Conservation (phyloP, 495 filamentous ascomycete species). For the Copromyces sp. region DNA sequence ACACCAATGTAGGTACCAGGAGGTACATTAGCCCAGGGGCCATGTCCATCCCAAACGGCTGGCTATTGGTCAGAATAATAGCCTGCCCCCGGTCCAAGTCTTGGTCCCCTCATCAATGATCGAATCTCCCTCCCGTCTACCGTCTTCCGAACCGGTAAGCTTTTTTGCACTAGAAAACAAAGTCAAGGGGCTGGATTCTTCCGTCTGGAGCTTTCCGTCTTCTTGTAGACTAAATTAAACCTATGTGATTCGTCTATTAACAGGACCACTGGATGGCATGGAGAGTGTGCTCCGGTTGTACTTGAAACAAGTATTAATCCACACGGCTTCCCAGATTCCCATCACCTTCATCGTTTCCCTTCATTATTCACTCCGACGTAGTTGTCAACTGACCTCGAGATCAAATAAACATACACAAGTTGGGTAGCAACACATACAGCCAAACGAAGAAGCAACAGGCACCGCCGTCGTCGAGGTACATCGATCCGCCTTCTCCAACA, state of each 20-base stretch:
- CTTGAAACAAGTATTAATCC: not conserved
- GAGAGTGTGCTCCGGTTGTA: not conserved
- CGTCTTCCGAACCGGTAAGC: not conserved
- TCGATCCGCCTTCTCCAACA: not conserved
- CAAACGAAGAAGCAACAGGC: not conserved
- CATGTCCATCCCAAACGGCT: not conserved
- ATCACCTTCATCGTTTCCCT: not conserved
- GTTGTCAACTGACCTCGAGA: not conserved
- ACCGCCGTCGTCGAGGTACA: too few relatives aligned
- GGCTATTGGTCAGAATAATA: not conserved
- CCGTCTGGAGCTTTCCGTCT: not conserved
- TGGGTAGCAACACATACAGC: not conserved
- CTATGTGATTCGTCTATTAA: not conserved
- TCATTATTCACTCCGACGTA: not conserved
- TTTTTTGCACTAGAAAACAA: not conserved
- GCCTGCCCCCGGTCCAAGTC: not conserved
- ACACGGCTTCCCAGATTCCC: not conserved
- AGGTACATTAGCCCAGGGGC: not conserved
- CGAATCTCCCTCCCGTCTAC: not conserved
- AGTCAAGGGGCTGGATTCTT: not conserved
- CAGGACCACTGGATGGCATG: not conserved
- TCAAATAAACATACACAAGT: not conserved
- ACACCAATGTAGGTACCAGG: not conserved
- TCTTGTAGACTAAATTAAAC: not conserved
- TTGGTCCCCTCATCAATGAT: not conserved